Evolutionary conservation across 108 stramenopile species (phyloP).

Genomic region (Conticribra weissflogii): DNA sequence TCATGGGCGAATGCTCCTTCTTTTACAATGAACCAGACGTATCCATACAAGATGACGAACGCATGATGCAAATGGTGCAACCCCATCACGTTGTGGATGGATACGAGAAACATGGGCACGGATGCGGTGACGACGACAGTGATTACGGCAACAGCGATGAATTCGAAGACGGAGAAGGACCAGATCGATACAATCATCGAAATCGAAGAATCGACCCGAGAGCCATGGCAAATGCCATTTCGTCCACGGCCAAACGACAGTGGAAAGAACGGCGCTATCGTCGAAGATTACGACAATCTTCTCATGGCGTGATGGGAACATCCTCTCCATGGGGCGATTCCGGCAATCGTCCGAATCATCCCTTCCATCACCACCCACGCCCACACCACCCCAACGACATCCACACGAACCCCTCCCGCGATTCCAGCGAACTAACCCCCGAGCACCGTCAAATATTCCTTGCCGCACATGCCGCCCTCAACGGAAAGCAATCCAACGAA

Average conservation of each 20-base stretch:
- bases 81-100: constrained; percentile 2
- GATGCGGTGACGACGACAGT: constrained; percentile 4
- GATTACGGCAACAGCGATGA: constrained; percentile 10
- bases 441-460: constrained; percentile 26
- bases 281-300: constrained; percentile 24
- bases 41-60: constrained; percentile 10
- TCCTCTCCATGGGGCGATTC: too few relatives aligned
- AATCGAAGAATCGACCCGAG: constrained; percentile 10
- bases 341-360: too few relatives aligned
- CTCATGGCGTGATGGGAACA: constrained; percentile 5
- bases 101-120: background rate
- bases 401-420: background rate
- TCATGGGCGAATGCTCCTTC: constrained; percentile 34
- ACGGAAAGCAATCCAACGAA: constrained; percentile 20
- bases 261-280: constrained; percentile 38
- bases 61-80: background rate
- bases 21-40: constrained; percentile 27
- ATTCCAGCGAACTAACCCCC: constrained; percentile 17
- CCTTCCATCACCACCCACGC: too few relatives aligned
- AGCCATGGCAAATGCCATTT: constrained; percentile 14
- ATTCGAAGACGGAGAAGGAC: too few relatives aligned
- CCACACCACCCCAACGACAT: too few relatives aligned
- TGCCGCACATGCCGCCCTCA: constrained; percentile 32
- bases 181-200: background rate
- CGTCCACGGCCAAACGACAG: constrained; percentile 20